A percentile compares a stretch with the other conserved stretches of the same genome.
phyloP scores from a whole-genome alignment of 495 filamentous ascomycete species.

The Penicillium maclennaniae region DNA sequence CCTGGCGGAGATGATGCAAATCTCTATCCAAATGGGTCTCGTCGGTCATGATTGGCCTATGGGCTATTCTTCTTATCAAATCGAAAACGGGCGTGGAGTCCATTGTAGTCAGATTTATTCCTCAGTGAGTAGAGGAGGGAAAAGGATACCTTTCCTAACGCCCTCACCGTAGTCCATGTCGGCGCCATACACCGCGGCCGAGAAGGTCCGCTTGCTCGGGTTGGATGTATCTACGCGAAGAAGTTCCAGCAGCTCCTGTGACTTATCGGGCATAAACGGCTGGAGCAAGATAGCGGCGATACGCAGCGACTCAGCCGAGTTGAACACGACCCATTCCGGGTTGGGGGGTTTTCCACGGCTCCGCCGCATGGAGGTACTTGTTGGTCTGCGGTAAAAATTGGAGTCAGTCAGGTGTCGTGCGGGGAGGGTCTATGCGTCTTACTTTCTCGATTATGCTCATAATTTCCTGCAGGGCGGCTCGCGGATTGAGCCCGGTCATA shows the following conservation, averaged over 20 bases:
- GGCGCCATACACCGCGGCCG: constrained; percentile 48
- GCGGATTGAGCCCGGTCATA: constrained; percentile 65
- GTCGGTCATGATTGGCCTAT: constrained; percentile 22
- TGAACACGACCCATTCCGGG: constrained; percentile 56
- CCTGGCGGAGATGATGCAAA: constrained; percentile 25
- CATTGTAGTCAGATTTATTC: constrained; percentile 20
- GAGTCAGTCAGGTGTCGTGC: constrained; percentile 10
- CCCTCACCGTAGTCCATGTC: constrained; percentile 69
- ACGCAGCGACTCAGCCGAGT: constrained; percentile 72
- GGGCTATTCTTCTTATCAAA: constrained; percentile 32
- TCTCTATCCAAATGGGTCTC: constrained; percentile 14
- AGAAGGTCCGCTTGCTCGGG: constrained; percentile 50
- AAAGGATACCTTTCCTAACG: constrained; percentile 47
- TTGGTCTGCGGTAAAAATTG: constrained; percentile 55
- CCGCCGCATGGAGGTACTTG: constrained; percentile 55
- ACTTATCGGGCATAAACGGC: constrained; percentile 85
- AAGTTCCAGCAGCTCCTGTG: constrained; percentile 67
- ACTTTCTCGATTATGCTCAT: constrained; percentile 59
- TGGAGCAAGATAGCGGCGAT: constrained; percentile 81
- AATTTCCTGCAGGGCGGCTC: constrained; percentile 60
- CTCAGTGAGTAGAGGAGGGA: constrained; percentile 53
- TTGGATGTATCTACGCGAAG: constrained; percentile 60
- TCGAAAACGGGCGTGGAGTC: constrained; percentile 14
- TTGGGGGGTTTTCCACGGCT: constrained; percentile 56
- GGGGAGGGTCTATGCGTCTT: constrained; percentile 1